Evolutionary conservation across 75 land plant genomes (phyloP).

Genomic region (Isoetes taiwanensis): DNA sequence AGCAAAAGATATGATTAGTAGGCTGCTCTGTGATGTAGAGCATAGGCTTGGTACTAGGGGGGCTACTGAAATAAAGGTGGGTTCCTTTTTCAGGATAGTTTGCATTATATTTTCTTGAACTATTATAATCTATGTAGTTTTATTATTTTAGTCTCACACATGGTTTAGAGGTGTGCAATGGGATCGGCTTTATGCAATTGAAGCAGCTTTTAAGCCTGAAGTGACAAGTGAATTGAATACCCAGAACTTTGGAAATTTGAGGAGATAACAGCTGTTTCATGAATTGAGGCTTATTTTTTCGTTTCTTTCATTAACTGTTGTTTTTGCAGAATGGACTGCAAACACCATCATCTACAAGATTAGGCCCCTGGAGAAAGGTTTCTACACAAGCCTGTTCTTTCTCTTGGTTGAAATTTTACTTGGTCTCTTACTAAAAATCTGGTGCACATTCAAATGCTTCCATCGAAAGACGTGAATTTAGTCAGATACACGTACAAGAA

Average conservation of each 20-base stretch:
- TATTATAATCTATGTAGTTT: background rate
- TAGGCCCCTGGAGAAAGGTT: conserved; percentile 40
- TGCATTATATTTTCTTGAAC: too few relatives aligned
- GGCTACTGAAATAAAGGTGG: conserved; percentile 72
- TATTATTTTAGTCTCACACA: conserved; percentile 40
- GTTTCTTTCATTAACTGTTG: background rate
- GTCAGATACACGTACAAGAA: too few relatives aligned
- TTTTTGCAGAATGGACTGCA: conserved; percentile 18
- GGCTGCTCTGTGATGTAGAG: conserved; percentile 67
- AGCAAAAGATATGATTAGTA: conserved; percentile 71
- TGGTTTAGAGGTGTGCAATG: conserved; percentile 61
- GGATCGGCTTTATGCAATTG: conserved; percentile 64
- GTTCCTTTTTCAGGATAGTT: background rate
- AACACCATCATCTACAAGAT: conserved; percentile 15
- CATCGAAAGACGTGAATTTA: too few relatives aligned
- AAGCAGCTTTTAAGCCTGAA: conserved; percentile 79
- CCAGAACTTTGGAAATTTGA: conserved; percentile 94
- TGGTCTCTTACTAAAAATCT: too few relatives aligned
- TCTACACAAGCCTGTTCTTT: too few relatives aligned
- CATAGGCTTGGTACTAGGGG: conserved; percentile 76
- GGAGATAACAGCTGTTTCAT: conserved; percentile 35
- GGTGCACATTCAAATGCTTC: too few relatives aligned
- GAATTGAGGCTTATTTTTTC: background rate
- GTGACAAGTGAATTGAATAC: conserved; percentile 71
- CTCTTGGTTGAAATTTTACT: too few relatives aligned